These are phyloP conservation scores for Ustilago trichophora DNA, from an alignment of 1,284 basidiomycete genomes.

Conservation along the genomic window DNA sequence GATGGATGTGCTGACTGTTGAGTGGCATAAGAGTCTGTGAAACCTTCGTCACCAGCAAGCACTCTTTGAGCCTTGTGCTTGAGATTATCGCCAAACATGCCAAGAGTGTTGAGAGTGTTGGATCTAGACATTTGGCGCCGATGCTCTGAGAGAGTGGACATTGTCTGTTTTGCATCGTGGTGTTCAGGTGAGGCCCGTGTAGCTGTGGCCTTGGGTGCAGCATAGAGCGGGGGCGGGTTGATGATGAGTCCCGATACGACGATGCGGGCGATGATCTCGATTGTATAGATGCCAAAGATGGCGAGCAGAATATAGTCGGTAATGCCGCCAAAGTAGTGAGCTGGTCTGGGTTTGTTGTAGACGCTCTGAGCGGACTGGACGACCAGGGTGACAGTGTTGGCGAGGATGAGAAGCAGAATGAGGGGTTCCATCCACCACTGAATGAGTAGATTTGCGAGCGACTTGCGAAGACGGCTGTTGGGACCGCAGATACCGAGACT, in stretches of 20 bases:
- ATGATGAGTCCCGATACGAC: slow-evolving; percentile 89
- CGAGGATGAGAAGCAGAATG: slow-evolving; percentile 83
- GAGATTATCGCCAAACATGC: slow-evolving; percentile 45
- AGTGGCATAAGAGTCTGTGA: slow-evolving; percentile 7
- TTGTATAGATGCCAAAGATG: slow-evolving; percentile 86
- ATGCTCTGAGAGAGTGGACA: slow-evolving; percentile 12
- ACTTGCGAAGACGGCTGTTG: slow-evolving; percentile 53
- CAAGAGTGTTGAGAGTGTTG: slow-evolving; percentile 56
- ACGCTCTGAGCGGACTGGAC: slow-evolving; percentile 76
- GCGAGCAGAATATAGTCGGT: slow-evolving; percentile 84
- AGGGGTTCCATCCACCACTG: slow-evolving; percentile 84
- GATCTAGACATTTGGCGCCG: slow-evolving; percentile 48
- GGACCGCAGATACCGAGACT: slow-evolving; percentile 82
- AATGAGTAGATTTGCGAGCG: slow-evolving; percentile 25
- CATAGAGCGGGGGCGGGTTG: slow-evolving; percentile 73
- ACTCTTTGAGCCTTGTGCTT: slow-evolving; percentile 41
- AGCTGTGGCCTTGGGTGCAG: slow-evolving; percentile 11
- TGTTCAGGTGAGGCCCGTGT: neutral
- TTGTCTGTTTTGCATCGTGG: slow-evolving; percentile 3
- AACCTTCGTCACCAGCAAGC: slow-evolving; percentile 27
- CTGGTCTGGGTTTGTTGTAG: slow-evolving; percentile 68
- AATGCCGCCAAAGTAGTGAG: slow-evolving; percentile 86
- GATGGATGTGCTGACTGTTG: neutral
- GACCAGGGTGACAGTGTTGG: slow-evolving; percentile 83
- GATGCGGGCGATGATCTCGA: slow-evolving; percentile 88